Evolutionary conservation across 2,329 filamentous ascomycete species (phyloP).

Genomic region (Ceratocystis cacaofunesta): DNA sequence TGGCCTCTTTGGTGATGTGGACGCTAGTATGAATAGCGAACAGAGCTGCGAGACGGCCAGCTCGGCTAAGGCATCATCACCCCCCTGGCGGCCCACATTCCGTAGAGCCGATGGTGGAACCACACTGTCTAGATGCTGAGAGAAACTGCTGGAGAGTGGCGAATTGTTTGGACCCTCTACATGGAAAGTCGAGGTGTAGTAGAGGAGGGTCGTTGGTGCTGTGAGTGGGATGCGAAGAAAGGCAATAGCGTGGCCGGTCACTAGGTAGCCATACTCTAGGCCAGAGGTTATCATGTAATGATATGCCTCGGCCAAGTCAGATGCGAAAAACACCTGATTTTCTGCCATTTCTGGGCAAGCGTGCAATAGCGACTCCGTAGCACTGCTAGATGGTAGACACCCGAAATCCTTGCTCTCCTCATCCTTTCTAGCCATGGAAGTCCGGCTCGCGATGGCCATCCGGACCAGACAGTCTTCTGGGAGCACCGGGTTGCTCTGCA

Average conservation of each 20-base stretch:
- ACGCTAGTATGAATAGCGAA: neutral
- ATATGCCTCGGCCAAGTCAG: neutral
- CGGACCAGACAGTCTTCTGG: too few relatives aligned
- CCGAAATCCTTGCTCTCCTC: neutral
- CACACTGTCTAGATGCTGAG: too few relatives aligned
- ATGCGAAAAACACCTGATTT: neutral
- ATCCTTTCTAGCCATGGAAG: neutral
- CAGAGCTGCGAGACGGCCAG: neutral
- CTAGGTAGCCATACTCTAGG: neutral
- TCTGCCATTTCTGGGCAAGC: too few relatives aligned
- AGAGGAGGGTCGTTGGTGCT: neutral
- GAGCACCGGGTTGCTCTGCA: too few relatives aligned
- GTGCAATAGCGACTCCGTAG: too few relatives aligned
- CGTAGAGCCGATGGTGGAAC: too few relatives aligned
- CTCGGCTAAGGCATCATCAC: neutral
- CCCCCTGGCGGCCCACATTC: too few relatives aligned
- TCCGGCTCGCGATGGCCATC: neutral
- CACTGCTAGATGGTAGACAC: too few relatives aligned
- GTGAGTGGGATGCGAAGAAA: neutral
- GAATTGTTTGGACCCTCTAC: neutral
- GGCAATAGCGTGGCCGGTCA: neutral
- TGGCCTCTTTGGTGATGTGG: neutral
- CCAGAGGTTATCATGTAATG: neutral
- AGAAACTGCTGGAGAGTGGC: neutral
- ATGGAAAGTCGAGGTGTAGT: neutral